A percentile compares a stretch with the other conserved stretches of the same genome.
These are phyloP conservation scores for Pezicula radicicola DNA, from an alignment of 2,329 filamentous ascomycete species.

Conservation along the genomic window DNA sequence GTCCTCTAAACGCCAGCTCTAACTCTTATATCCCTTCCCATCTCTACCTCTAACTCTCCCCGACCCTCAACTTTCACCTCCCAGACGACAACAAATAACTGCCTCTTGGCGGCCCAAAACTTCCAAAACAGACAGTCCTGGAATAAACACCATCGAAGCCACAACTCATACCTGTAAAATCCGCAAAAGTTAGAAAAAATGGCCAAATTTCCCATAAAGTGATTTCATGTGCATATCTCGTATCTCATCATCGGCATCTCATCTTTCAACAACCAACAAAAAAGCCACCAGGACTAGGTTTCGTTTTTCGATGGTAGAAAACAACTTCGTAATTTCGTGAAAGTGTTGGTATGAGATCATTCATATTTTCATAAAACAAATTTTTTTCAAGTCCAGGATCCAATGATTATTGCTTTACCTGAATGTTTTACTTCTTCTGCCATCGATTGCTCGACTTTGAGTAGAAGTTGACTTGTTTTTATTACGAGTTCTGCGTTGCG, in stretches of 20 bases:
- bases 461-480: slow-evolving; percentile 58
- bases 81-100: too few species aligned
- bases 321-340: background rate
- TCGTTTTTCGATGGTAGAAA: background rate
- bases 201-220: background rate
- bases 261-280: too few species aligned
- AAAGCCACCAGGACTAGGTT: too few species aligned
- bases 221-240: too few species aligned
- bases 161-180: background rate
- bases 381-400: slow-evolving; percentile 32
- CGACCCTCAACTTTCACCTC: too few species aligned
- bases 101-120: too few species aligned
- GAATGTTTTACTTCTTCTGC: slow-evolving; percentile 55
- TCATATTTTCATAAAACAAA: background rate
- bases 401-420: slow-evolving; percentile 67
- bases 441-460: slow-evolving; percentile 63
- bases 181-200: background rate
- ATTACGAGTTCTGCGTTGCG: slow-evolving; percentile 63
- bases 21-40: too few species aligned
- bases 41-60: too few species aligned
- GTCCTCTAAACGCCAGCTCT: too few species aligned
- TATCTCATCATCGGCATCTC: too few species aligned
- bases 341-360: background rate
- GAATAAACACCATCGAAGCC: slow-evolving; percentile 2
- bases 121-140: background rate